Percentiles rank a stretch among this genome's conserved stretches.
Evolutionary conservation across 192 early-diverging fungal genomes (phyloP).

Genomic region (Phycomyces blakesleeanus): DNA sequence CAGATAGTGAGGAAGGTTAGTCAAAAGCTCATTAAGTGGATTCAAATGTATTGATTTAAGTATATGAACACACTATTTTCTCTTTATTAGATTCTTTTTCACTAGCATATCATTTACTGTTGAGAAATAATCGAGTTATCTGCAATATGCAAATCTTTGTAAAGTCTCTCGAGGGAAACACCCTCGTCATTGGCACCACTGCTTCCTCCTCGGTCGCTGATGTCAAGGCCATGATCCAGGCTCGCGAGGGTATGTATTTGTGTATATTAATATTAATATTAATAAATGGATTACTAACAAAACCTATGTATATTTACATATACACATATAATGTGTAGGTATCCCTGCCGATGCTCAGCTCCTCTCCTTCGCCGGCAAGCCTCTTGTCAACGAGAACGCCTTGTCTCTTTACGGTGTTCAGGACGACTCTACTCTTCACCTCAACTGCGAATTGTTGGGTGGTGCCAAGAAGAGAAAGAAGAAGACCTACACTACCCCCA

Average conservation of each 20-base stretch:
- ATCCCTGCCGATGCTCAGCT: slow-evolving; percentile 56
- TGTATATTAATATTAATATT: no score
- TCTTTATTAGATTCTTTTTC: slow-evolving; percentile 12
- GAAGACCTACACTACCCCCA: slow-evolving; percentile 99
- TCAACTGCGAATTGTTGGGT: slow-evolving; percentile 71
- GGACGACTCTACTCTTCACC: slow-evolving; percentile 68
- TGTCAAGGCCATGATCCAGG: slow-evolving; percentile 56
- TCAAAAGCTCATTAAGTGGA: background rate
- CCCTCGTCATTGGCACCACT: slow-evolving; percentile 54
- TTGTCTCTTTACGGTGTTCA: slow-evolving; percentile 54
- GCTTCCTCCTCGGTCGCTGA: slow-evolving; percentile 39
- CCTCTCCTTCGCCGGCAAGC: slow-evolving; percentile 50
- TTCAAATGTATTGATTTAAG: background rate
- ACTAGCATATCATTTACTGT: slow-evolving; percentile 27
- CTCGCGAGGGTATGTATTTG: slow-evolving; percentile 48
- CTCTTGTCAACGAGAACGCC: slow-evolving; percentile 44
- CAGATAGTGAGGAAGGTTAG: slow-evolving; percentile 55
- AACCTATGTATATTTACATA: no score
- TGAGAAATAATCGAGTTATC: slow-evolving; percentile 58
- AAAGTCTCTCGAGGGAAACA: slow-evolving; percentile 60
- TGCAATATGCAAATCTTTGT: slow-evolving; percentile 61
- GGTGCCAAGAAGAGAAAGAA: slow-evolving; percentile 99
- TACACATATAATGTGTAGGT: slow-evolving; percentile 33
- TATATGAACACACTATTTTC: background rate
- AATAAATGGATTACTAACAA: no score